Evolutionary conservation across 495 filamentous ascomycete genomes (phyloP), one percentile per base, ranked within the genome.

Genomic region (Neurospora sp.): DNA sequence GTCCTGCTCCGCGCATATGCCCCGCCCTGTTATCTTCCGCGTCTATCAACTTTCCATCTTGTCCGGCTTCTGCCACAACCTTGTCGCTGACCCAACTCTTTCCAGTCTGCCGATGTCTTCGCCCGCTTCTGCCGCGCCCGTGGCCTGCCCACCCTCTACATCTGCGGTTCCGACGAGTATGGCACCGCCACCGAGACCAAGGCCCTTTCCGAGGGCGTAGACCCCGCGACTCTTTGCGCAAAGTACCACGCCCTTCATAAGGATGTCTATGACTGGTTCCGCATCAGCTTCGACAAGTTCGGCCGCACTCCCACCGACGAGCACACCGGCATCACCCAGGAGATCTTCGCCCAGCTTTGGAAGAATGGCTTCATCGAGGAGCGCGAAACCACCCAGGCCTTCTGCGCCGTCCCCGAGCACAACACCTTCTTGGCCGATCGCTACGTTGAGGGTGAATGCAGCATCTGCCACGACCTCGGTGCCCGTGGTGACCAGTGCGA

Each of bases 391-490:
- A 85, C 83, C 20, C 95, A 98, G 80, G 92, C 94, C 27, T 98
- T 93, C 84, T 98, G 95, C 80, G 90, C 93, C 74, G 54, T 66
- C 54, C 54, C 54, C 27, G 86, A 89, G 39, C 94, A 98, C 81
- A 84, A 90, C 20, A 90, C 90, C 31, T 98, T 97, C 86, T 80
- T 98, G 71, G 94, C 95, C 27, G 95, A 98, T 82, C 93, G 95
- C 49, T 98, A 92, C 79, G 93, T 98, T 23, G 94, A 97, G 84
- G 95, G 95, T 20, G 91, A 90, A 75, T 98, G 95, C 83, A 88
- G 72, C 73, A 62, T 75, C 39, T 98, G 93, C 83, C 86, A 87
- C 71, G 94, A 94, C 81, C 86, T 89, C 49, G 94, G 95, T 79
- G 94, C 94, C 39, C 88, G 92, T 70, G 93, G 93, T 73, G 83